A percentile compares a stretch with the other conserved stretches of the same genome.
phyloP scores from a whole-genome alignment of 345 rosid genomes.

The Aethionema arabicum region DNA sequence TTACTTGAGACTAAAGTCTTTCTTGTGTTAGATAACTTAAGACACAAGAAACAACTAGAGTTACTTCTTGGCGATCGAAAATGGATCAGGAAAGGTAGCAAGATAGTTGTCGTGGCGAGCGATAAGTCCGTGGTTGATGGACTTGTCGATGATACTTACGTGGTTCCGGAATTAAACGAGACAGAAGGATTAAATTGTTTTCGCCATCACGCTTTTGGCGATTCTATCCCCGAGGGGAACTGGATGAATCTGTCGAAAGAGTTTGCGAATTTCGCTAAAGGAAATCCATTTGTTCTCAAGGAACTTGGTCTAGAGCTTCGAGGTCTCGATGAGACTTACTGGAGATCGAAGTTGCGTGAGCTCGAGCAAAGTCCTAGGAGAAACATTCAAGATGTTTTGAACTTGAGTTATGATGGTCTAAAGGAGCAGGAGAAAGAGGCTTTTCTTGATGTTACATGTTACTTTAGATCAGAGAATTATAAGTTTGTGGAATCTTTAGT shows the following conservation, averaged over 20 bases:
- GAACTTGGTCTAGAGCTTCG: slow-evolving; percentile 24
- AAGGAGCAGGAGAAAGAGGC: slow-evolving; percentile 8
- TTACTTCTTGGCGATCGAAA: neutral
- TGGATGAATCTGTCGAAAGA: slow-evolving; percentile 1
- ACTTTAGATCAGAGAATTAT: slow-evolving; percentile 17
- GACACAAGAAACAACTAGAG: neutral
- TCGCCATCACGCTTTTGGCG: slow-evolving; percentile 10
- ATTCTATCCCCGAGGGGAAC: neutral
- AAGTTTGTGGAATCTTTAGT: neutral
- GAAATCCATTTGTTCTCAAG: slow-evolving; percentile 39
- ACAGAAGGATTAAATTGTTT: slow-evolving; percentile 24
- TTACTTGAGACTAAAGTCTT: slow-evolving; percentile 2
- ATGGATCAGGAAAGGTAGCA: slow-evolving; percentile 21
- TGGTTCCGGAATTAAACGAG: slow-evolving; percentile 21
- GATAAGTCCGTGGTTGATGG: slow-evolving; percentile 15
- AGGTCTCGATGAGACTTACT: neutral
- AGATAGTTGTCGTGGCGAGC: slow-evolving; percentile 11
- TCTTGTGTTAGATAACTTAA: slow-evolving; percentile 9
- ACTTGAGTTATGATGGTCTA: slow-evolving; percentile 37
- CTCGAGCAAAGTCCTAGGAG: neutral
- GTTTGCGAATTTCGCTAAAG: slow-evolving; percentile 29
- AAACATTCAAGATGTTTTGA: slow-evolving; percentile 10
- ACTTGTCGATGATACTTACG: slow-evolving; percentile 12
- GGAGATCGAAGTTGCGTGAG: slow-evolving; percentile 21
- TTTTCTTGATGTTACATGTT: slow-evolving; percentile 45